Evolutionary conservation across 768 basidiomycete species (phyloP).

Genomic region (Tricholoma saponaceum): DNA sequence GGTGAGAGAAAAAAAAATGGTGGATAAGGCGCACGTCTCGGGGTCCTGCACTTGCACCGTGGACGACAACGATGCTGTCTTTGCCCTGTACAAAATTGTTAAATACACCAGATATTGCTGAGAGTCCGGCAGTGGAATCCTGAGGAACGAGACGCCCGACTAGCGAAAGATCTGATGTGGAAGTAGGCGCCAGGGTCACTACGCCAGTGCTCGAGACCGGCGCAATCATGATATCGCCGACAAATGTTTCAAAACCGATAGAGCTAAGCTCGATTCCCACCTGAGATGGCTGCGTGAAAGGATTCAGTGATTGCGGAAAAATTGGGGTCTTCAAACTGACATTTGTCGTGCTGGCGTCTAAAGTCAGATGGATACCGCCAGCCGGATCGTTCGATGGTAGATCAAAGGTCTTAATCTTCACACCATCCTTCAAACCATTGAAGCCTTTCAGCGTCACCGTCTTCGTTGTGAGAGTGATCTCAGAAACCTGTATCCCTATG

Average conservation of each 20-base stretch:
- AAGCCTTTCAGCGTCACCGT: slow-evolving; percentile 64
- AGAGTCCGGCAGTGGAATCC: slow-evolving; percentile 44
- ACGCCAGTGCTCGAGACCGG: slow-evolving; percentile 45
- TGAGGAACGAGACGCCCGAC: slow-evolving; percentile 67
- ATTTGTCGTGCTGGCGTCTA: slow-evolving; percentile 56
- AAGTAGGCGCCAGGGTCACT: slow-evolving; percentile 51
- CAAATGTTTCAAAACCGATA: slow-evolving; percentile 59
- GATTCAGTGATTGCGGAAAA: neutral
- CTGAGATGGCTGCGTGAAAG: slow-evolving; percentile 54
- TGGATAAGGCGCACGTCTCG: slow-evolving; percentile 38
- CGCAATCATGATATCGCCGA: slow-evolving; percentile 51
- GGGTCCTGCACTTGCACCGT: slow-evolving; percentile 56
- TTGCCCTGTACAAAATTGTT: slow-evolving; percentile 69
- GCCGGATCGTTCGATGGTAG: slow-evolving; percentile 66
- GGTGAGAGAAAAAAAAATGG: slow-evolving; percentile 1
- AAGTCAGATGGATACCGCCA: slow-evolving; percentile 66
- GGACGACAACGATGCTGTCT: slow-evolving; percentile 54
- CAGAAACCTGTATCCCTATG: slow-evolving; percentile 53
- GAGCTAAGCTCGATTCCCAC: slow-evolving; percentile 63
- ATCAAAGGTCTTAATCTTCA: slow-evolving; percentile 64
- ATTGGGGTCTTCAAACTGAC: slow-evolving; percentile 30
- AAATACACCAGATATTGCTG: slow-evolving; percentile 59
- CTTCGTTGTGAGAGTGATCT: slow-evolving; percentile 52
- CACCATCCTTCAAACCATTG: slow-evolving; percentile 60
- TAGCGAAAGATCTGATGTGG: slow-evolving; percentile 49